Base-by-base conservation (phyloP, 495 filamentous ascomycete genomes). In the Penicillium taxi region DNA sequence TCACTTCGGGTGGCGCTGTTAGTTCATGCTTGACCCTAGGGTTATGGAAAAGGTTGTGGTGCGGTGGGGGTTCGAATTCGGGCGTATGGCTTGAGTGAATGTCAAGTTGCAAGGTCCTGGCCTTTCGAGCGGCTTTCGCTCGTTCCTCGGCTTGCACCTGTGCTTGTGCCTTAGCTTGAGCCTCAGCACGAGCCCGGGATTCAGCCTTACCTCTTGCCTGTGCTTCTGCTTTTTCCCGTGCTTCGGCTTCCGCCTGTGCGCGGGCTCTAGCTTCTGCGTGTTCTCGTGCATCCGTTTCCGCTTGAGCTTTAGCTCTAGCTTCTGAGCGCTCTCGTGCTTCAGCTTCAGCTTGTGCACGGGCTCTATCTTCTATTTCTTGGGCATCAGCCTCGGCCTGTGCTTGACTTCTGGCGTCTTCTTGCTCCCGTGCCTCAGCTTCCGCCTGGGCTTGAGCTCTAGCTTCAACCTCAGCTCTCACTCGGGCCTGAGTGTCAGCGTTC, bases 1-100 rank as follows among this genome's bases (percentile, higher is more conserved):
- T 62, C 50, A 42, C 45, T 37, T 55, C 50, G 9, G 52, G 48
- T 13, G 52, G 58, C 19, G 30, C 41, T 18, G 45, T 51, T 31
- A 44, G 50, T 42, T 54, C 60, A 36, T 47, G 30, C 48, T 52
- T 50, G 20, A 46, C 39, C 22, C 26, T 15, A 38, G 39, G 11
- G 31, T 48, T 47, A 1, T 25, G 4, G 3, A 23, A 12, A 11
- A 41, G 9, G 23, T 11, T 16, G 14, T 25, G 21, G 28, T 35
- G 44, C n/a, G 20, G 16, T 17, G 50, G 50, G n/a, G 50, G 53
- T 2, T 47, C 46, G 3, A 35, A 41, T 6, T 34, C 26, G 7
- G 50, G 50, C 0, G 50, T 54, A 11, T 49, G 50, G 19, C 47
- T 56, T 6, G 44, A 35, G 4, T 47, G 36, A 19, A 22, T 19